These are phyloP conservation scores for Blastocystis sp. DNA, from an alignment of 352 stramenopile species.

Conservation along the genomic window DNA sequence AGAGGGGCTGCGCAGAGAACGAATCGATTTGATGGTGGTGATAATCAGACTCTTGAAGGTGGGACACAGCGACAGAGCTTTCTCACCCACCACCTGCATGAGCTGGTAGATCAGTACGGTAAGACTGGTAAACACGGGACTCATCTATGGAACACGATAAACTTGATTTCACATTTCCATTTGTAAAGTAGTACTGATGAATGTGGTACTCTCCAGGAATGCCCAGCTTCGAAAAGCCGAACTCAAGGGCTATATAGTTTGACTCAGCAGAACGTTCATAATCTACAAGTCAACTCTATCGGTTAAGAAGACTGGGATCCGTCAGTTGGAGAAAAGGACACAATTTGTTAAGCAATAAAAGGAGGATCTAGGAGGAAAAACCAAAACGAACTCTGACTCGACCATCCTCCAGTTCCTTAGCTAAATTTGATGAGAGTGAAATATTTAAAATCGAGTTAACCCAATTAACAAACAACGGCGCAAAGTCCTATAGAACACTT, in stretches of 20 bases:
- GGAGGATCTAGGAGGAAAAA: background rate
- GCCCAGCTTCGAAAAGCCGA: background rate
- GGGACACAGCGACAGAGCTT: background rate
- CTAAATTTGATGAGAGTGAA: background rate
- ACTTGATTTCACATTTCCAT: background rate
- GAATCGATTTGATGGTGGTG: background rate
- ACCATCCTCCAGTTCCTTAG: constrained; percentile 4
- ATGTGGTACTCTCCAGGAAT: constrained; percentile 3
- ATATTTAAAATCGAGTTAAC: constrained; percentile 29
- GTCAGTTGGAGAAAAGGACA: constrained; percentile 18
- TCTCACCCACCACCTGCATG: background rate
- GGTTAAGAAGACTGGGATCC: background rate
- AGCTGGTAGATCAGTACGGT: background rate
- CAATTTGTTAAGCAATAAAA: background rate
- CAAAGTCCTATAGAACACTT: constrained; percentile 23
- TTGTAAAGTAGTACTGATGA: constrained; percentile 40
- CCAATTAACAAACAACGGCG: constrained; percentile 21
- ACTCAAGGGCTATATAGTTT: background rate
- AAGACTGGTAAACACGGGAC: background rate
- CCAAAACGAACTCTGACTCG: background rate
- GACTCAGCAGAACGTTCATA: background rate
- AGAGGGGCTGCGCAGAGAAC: background rate
- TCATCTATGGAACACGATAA: background rate
- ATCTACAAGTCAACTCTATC: background rate
- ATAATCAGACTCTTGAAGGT: background rate